These are phyloP conservation scores for Alopecurus myosuroides DNA, from an alignment of 176 grass and related monocot species.

Conservation along the genomic window DNA sequence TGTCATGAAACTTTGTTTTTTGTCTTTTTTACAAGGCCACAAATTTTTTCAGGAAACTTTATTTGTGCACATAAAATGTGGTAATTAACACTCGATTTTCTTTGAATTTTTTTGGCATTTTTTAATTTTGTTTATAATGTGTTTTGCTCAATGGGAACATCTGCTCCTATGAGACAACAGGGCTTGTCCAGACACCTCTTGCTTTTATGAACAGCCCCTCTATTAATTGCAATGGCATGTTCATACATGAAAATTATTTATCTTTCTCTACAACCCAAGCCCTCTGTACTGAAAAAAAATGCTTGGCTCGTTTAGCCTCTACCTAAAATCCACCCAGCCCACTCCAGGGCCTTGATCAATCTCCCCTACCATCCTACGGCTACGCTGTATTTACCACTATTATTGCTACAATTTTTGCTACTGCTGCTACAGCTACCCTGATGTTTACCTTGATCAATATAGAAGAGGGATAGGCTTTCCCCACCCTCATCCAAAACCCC, in stretches of 20 bases:
- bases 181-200: too few species aligned
- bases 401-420: not conserved
- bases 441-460: slow-evolving; percentile 39
- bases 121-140: too few species aligned
- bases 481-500: not conserved
- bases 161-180: too few species aligned
- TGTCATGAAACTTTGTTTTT: too few species aligned
- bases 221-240: slow-evolving; percentile 34
- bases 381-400: slow-evolving; percentile 32
- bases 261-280: slow-evolving; percentile 58
- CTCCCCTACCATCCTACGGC: slow-evolving; percentile 25
- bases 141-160: too few species aligned
- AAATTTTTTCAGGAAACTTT: too few species aligned
- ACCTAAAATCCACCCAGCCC: slow-evolving; percentile 14
- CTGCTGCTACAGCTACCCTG: not conserved
- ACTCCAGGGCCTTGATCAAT: slow-evolving; percentile 30
- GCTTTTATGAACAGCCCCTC: not conserved
- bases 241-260: slow-evolving; percentile 33
- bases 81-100: too few species aligned
- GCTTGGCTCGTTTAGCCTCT: slow-evolving; percentile 25
- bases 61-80: too few species aligned
- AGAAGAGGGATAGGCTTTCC: slow-evolving; percentile 30
- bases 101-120: too few species aligned
- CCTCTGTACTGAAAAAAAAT: slow-evolving; percentile 42
- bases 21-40: too few species aligned